Evolutionary conservation across 2,329 filamentous ascomycete genomes (phyloP), one percentile per base, ranked within the genome.

Genomic region (Aureobasidium leucospermi): DNA sequence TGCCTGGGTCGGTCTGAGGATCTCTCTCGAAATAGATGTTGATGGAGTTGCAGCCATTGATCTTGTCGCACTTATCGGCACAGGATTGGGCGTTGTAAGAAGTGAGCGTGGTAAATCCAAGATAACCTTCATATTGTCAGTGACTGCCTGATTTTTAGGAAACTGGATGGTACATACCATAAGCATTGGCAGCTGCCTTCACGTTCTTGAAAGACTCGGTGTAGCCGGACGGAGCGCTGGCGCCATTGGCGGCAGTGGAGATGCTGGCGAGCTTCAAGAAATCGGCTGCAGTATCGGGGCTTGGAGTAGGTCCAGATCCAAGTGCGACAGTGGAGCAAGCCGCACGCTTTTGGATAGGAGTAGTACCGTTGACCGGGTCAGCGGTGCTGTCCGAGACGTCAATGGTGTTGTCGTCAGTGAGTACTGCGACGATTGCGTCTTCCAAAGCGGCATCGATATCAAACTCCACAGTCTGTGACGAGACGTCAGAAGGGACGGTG

Each of bases 11-110:
- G 13, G 71, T 23, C 4, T 62, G 64, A 9, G 73, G 73, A 49
- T 73, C 70, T 41, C 73, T 68, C 61, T 73, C 71, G 48, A 67
- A 65, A 63, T 70, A 72, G 46, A 73, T 60, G 62, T 74, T 74
- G 65, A 74, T 73, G 19, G 64, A 65, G n/a, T 60, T 42, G 55
- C 72, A 74, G 6, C 61, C 66, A n/a, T 43, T 32, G 9, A 62
- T 62, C 29, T 64, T 61, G 49, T 72, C 66, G 55, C 72, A 74
- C 45, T 64, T 63, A n/a, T 41, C 32, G 6, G 65, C 63, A 56
- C 71, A 74, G 11, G 38, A 51, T 11, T 65, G 48, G 2, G 69
- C 62, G 61, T 73, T 67, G 53, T 73, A 74, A 1, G 59, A 63
- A 11, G 42, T 52, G 13, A 73, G 41, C 15, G 65, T 70, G 45